Base-by-base conservation (phyloP, 2,329 filamentous ascomycete genomes). In the Celoporthe dispersa region DNA sequence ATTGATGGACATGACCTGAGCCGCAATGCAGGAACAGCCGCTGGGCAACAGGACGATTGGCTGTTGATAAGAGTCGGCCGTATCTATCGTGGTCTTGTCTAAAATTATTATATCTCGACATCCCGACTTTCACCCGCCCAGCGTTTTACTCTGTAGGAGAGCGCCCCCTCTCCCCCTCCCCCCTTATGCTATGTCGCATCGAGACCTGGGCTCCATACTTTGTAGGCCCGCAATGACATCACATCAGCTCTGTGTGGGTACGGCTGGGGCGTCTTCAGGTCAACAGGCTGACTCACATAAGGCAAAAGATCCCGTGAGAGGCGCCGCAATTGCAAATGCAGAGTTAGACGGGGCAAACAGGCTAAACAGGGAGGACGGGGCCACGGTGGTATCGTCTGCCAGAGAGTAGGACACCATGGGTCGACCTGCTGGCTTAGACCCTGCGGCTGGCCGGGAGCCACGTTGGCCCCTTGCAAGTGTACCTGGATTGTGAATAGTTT, bases 181-280 rank as follows among this genome's bases (percentile, higher is more conserved):
- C n/a, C 53, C 53, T 31, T 33, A 31, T 57, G 25, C 25, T 19
- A 57, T 57, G 53, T 31, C 25, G 25, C 25, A 19, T 19, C 9
- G 53, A 14, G 53, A 57, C 53, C 51, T 31, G 53, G 25, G 14
- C 25, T 33, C 53, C 53, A 7, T 57, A 57, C 14, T 28, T 16
- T 28, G n/a, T 28, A 55, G 51, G 14, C 25, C 53, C 53, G 14
- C 25, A 57, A 57, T 57, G 53, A 57, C 53, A 57, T 57, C 53
- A 57, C 14, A 19, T 31, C 53, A 57, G 25, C 25, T 31, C 44
- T 33, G 0, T 57, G 25, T 14, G 25, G 44, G 53, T 57, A 57
- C 28, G 12, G 25, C 53, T 57, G 53, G 12, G 53, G 53, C 3
- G 53, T 57, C 51, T 19, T 33, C 12, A 14, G 16, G 25, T 57